Conservation (phyloP, 495 filamentous ascomycete genomes). For the Aspergillus ellipticus region DNA sequence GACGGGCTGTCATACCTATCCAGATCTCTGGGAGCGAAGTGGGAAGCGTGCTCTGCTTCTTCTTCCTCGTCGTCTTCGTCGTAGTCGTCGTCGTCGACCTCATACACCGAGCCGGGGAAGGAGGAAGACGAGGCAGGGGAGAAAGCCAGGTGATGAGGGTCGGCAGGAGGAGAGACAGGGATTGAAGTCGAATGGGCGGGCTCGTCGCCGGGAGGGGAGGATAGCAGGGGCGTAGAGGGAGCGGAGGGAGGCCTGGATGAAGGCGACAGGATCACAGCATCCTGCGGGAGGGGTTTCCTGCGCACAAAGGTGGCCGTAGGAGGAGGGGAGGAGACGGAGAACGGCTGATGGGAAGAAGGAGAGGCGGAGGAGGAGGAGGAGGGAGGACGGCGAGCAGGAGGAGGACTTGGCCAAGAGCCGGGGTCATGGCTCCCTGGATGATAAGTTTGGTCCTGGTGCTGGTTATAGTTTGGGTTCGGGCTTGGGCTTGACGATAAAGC, state of each 20-base stretch:
- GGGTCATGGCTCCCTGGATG: constrained; percentile 7
- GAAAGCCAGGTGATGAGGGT: constrained; percentile 10
- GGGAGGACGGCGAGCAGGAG: constrained; percentile 6
- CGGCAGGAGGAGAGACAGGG: constrained; percentile 15
- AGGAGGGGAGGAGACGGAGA: constrained; percentile 18
- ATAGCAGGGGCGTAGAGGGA: constrained; percentile 23
- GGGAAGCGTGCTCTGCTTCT: constrained; percentile 15
- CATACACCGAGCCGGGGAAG: constrained; percentile 21
- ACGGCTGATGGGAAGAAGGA: constrained; percentile 11
- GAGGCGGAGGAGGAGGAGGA: constrained; percentile 12
- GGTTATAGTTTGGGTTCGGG: background rate
- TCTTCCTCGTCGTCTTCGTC: background rate
- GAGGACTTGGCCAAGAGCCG: constrained; percentile 9
- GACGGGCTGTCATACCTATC: constrained; percentile 39
- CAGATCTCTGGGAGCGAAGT: constrained; percentile 34
- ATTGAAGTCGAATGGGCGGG: constrained; percentile 21
- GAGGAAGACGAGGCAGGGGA: constrained; percentile 15
- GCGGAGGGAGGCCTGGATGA: constrained; percentile 20
- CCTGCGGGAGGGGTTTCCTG: constrained; percentile 38
- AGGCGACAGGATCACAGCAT: constrained; percentile 28
- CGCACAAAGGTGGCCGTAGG: constrained; percentile 21
- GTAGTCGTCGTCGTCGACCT: constrained; percentile 9
- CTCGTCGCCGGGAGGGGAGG: constrained; percentile 27
- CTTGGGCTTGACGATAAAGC: constrained; percentile 8
- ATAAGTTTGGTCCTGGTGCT: constrained; percentile 1